A percentile compares a stretch with the other conserved stretches of the same genome.
These are phyloP conservation scores for Articulospora tetracladia DNA, from an alignment of 495 filamentous ascomycete species.

Conservation along the genomic window DNA sequence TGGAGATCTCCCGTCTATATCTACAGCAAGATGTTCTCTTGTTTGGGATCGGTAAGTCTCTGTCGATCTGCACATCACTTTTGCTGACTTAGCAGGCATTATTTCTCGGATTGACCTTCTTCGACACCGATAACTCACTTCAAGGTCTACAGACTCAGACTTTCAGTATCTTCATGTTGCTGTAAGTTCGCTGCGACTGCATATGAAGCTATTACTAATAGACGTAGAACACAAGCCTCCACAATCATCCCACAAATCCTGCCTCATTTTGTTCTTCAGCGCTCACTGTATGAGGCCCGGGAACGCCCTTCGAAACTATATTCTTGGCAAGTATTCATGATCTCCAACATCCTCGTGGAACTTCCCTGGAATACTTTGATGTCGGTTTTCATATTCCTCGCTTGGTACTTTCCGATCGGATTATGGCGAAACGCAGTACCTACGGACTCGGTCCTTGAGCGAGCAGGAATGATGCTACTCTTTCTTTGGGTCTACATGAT, in stretches of 20 bases:
- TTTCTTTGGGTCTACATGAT: conserved; percentile 46
- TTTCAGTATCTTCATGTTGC: conserved; percentile 81
- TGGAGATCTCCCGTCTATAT: conserved; percentile 87
- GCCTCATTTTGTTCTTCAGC: conserved; percentile 76
- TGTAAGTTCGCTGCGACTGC: not conserved
- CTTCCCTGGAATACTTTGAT: conserved; percentile 73
- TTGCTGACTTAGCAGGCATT: conserved; percentile 37
- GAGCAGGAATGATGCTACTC: conserved; percentile 20
- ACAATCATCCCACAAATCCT: conserved; percentile 77
- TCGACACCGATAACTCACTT: conserved; percentile 58
- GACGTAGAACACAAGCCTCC: conserved; percentile 55
- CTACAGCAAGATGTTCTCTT: conserved; percentile 61
- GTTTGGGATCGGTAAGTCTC: conserved; percentile 62
- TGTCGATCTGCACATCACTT: conserved; percentile 53
- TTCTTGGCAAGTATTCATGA: conserved; percentile 77
- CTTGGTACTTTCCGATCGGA: conserved; percentile 44
- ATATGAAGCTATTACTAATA: conserved; percentile 16
- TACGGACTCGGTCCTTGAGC: not conserved
- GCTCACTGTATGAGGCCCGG: conserved; percentile 79
- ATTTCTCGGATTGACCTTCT: conserved; percentile 92
- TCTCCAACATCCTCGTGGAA: conserved; percentile 74
- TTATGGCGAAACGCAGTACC: conserved; percentile 47
- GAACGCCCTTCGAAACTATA: conserved; percentile 85
- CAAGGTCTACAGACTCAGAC: conserved; percentile 86
- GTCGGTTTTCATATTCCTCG: conserved; percentile 68